Percentiles rank a stretch among this genome's conserved stretches.
Conservation (phyloP, 2,329 filamentous ascomycete genomes). For the Fusarium pseudograminearum region DNA sequence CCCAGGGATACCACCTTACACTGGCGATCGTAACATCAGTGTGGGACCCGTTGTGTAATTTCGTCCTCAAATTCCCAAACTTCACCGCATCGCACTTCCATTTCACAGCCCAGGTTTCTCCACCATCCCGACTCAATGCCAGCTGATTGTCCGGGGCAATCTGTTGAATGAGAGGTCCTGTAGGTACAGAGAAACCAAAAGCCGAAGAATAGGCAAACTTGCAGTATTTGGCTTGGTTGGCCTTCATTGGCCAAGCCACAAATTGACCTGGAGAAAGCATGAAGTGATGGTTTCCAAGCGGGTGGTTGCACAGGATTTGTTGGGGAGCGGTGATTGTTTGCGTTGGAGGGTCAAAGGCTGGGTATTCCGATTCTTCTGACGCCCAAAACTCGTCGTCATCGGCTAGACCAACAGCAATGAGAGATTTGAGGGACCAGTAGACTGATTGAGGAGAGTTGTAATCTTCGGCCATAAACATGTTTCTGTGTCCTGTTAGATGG, state of each 20-base stretch:
- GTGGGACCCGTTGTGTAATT: background rate
- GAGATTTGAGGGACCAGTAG: slow-evolving; percentile 66
- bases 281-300: slow-evolving; percentile 55
- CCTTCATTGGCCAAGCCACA: slow-evolving; percentile 54
- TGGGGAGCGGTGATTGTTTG: slow-evolving; percentile 48
- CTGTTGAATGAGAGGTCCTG: slow-evolving; percentile 52
- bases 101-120: slow-evolving; percentile 49
- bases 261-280: slow-evolving; percentile 57
- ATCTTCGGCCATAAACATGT: slow-evolving; percentile 67
- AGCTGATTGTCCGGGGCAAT: slow-evolving; percentile 52
- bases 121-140: slow-evolving; percentile 49
- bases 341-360: background rate
- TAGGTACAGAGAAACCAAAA: slow-evolving; percentile 60
- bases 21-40: background rate
- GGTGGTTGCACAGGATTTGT: slow-evolving; percentile 60
- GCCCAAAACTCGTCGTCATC: slow-evolving; percentile 60
- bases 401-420: slow-evolving; percentile 57
- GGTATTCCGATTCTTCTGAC: slow-evolving; percentile 51
- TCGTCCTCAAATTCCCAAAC: background rate
- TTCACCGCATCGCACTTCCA: slow-evolving; percentile 44
- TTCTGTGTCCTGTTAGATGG: slow-evolving; percentile 40
- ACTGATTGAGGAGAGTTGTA: slow-evolving; percentile 69
- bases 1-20: slow-evolving; percentile 46
- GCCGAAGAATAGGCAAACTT: slow-evolving; percentile 63
- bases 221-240: slow-evolving; percentile 58